phyloP scores from a whole-genome alignment of 371 early-diverging fungal species.

The Capillidium heterosporum region DNA sequence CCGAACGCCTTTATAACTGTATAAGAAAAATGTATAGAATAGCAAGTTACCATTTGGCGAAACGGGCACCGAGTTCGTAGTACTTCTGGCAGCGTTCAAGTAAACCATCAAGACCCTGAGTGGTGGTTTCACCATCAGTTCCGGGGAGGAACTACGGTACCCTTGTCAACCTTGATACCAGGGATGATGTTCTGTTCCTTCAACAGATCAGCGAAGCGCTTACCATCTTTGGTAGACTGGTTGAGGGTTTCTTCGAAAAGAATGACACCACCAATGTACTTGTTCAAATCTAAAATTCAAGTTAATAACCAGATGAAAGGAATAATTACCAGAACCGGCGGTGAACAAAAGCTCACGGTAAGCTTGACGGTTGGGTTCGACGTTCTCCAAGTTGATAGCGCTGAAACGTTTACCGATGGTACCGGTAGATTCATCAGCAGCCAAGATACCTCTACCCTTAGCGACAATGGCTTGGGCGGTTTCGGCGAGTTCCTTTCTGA shows the following conservation, averaged over 20 bases:
- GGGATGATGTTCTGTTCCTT: constrained; percentile 24
- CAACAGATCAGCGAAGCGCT: constrained; percentile 22
- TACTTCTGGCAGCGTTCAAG: constrained; percentile 25
- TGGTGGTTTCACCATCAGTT: constrained; percentile 35
- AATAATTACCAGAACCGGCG: constrained; percentile 13
- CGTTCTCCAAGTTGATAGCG: constrained; percentile 29
- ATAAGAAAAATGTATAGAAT: neutral
- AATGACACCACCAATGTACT: constrained; percentile 44
- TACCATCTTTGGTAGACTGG: constrained; percentile 26
- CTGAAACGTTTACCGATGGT: constrained; percentile 41
- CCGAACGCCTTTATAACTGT: constrained; percentile 15
- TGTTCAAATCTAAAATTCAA: constrained; percentile 13
- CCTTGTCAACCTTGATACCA: constrained; percentile 54
- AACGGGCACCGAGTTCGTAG: constrained; percentile 28
- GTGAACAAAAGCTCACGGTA: constrained; percentile 45
- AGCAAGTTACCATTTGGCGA: constrained; percentile 36
- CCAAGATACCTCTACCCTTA: constrained; percentile 35
- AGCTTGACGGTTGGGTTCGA: constrained; percentile 34
- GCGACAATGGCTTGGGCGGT: constrained; percentile 31
- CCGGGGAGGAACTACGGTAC: constrained; percentile 21
- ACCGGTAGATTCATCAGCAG: constrained; percentile 43
- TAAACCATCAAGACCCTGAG: constrained; percentile 40
- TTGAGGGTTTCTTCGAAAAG: constrained; percentile 42
- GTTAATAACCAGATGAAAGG: neutral
- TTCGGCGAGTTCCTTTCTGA: constrained; percentile 15